Evolutionary conservation across 2,329 filamentous ascomycete species (phyloP).

Genomic region (Capronia americana): DNA sequence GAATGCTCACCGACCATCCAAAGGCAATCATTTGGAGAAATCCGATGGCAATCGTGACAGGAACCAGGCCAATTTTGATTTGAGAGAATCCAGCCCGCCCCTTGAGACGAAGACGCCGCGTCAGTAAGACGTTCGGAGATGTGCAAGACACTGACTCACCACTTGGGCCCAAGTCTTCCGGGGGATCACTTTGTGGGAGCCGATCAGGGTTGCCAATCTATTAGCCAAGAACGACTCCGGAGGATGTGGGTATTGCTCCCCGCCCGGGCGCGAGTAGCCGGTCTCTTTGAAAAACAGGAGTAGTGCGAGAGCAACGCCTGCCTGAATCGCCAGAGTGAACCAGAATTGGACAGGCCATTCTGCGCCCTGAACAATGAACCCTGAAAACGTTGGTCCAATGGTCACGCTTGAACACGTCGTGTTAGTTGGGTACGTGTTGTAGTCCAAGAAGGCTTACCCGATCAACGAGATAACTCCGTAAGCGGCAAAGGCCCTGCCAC

Average conservation of each 20-base stretch:
- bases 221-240: not conserved
- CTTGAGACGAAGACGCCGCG: no score
- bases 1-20: no score
- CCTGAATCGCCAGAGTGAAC: no score
- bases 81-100: no score
- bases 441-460: not conserved
- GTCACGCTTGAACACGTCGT: not conserved
- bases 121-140: no score
- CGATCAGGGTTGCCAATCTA: constrained; percentile 3
- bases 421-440: not conserved
- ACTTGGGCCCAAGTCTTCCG: not conserved
- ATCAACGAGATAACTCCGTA: not conserved
- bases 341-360: no score
- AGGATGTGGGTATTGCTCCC: not conserved
- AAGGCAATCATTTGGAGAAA: no score
- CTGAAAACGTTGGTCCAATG: constrained; percentile 8
- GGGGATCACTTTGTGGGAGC: not conserved
- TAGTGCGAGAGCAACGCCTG: no score
- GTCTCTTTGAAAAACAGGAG: no score
- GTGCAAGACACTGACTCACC: constrained; percentile 1
- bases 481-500: constrained; percentile 7
- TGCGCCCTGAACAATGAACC: constrained; percentile 5
- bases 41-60: no score
- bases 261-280: not conserved
- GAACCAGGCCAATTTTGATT: no score